Base-by-base conservation (phyloP, 441 rosid genomes). In the Jatropha podagrica region DNA sequence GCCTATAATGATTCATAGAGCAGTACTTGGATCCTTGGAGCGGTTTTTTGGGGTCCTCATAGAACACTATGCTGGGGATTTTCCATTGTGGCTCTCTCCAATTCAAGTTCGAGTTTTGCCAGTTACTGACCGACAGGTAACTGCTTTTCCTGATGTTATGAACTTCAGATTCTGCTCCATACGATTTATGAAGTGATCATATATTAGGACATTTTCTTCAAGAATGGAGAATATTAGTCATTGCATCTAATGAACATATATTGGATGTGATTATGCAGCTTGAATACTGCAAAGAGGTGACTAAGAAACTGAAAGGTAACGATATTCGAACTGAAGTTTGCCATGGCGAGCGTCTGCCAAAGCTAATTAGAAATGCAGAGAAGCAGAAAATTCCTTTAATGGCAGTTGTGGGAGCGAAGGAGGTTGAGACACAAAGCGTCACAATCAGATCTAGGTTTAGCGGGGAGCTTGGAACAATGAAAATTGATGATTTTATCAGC, bases 1-100 rank as follows among this genome's bases (percentile, higher is more conserved):
- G 46, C 97, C 99, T 46, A 95, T 95, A 77, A 90, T 95, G 99
- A 93, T 95, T 74, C 99, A 95, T 78, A 90, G 99, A 81, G 99
- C 97, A 11, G 96, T 95, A 72, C 92, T 95, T 67, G 97, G 99
- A 26, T 93, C 99, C 9, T 71, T 95, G 41, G 99, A 95, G 82
- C 85, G 96, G 52, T 93, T 95, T 78, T 95, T 95, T 63, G 97
- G 99, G 58, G 96, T 95, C 77, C 94, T 95, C 23, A 91, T 91
- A 65, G 99, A 95, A 81, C 96, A 93, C 73, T 95, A 90, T 60
- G 99, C 97, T 23, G 99, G 97, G 58, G 99, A 93, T 77, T 95
- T 95, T 79, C 97, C 97, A 12, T 54, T 91, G 77, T 95, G 99
- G 97, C 95, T 95, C 62, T 85, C 98, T 69, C 98, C 99, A 48